Conservation (phyloP, 208 protist species). For the Blechomonas ayalai region DNA sequence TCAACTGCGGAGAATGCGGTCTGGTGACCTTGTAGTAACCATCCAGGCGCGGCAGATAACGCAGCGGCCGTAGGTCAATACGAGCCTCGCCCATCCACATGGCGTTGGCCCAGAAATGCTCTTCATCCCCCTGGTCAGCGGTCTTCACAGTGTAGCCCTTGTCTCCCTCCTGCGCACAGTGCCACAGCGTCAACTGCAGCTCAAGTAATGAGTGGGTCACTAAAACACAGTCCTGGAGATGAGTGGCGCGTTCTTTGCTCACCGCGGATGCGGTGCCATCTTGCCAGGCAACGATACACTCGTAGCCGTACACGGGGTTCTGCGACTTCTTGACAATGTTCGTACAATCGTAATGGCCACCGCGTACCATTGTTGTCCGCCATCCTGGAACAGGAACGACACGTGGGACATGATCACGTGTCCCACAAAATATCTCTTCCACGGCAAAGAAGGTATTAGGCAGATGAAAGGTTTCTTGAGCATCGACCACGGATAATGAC, state of each 20-base stretch:
- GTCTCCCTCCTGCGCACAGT: constrained; percentile 7
- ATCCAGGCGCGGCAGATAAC: constrained; percentile 51
- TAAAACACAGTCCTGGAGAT: background rate
- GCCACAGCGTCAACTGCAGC: constrained; percentile 56
- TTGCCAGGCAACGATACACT: constrained; percentile 26
- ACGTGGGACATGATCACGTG: constrained; percentile 11
- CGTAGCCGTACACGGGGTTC: constrained; percentile 68
- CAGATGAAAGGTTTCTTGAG: constrained; percentile 34
- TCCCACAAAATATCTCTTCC: constrained; percentile 61
- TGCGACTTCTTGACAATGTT: constrained; percentile 24
- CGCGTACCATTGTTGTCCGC: constrained; percentile 43
- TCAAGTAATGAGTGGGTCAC: constrained; percentile 20
- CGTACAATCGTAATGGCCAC: constrained; percentile 70
- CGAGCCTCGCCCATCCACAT: constrained; percentile 59
- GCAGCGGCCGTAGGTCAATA: constrained; percentile 70
- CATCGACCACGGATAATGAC: no score
- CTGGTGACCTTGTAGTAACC: constrained; percentile 65
- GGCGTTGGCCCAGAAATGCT: constrained; percentile 53
- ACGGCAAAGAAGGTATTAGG: constrained; percentile 70
- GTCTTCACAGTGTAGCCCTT: background rate
- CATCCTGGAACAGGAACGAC: constrained; percentile 39
- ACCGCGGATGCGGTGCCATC: background rate
- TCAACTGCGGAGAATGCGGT: background rate
- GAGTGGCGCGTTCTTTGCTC: background rate
- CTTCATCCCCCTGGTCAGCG: constrained; percentile 16